These are phyloP conservation scores for Nakazawaea wickerhamii DNA, from an alignment of 805 yeast species.

Conservation along the genomic window DNA sequence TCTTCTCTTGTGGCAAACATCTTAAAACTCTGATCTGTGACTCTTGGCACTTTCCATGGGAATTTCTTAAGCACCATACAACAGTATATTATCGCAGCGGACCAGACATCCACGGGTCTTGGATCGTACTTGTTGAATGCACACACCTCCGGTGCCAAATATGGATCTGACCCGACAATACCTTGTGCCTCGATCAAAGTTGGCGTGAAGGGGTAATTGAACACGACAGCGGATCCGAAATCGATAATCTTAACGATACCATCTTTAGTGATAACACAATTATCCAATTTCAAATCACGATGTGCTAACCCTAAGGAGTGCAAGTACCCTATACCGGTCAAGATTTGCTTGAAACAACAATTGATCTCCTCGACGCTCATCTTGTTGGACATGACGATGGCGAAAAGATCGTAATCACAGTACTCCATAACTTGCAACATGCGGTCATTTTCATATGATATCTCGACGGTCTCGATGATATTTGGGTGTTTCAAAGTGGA, in stretches of 20 bases:
- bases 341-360: constrained; percentile 85
- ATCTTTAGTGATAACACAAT: constrained; percentile 76
- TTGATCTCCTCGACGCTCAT: constrained; percentile 76
- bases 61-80: constrained; percentile 89
- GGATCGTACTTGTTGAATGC: constrained; percentile 83
- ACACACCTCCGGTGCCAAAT: constrained; percentile 88
- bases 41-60: constrained; percentile 92
- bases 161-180: constrained; percentile 85
- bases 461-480: constrained; percentile 86
- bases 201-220: constrained; percentile 77
- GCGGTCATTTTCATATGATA: constrained; percentile 81
- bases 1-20: constrained; percentile 71
- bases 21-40: constrained; percentile 77
- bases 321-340: constrained; percentile 75
- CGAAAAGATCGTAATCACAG: constrained; percentile 88
- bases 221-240: constrained; percentile 91
- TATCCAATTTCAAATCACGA: constrained; percentile 86
- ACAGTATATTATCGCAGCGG: constrained; percentile 83
- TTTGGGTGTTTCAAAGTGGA: constrained; percentile 86
- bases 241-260: constrained; percentile 90
- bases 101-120: constrained; percentile 92
- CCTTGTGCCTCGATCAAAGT: constrained; percentile 74
- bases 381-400: constrained; percentile 89
- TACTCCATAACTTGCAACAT: constrained; percentile 92
- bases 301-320: constrained; percentile 87